phyloP scores from a whole-genome alignment of 225 moss, liverwort and hornwort genomes.

The Marchantia polymorpha region DNA sequence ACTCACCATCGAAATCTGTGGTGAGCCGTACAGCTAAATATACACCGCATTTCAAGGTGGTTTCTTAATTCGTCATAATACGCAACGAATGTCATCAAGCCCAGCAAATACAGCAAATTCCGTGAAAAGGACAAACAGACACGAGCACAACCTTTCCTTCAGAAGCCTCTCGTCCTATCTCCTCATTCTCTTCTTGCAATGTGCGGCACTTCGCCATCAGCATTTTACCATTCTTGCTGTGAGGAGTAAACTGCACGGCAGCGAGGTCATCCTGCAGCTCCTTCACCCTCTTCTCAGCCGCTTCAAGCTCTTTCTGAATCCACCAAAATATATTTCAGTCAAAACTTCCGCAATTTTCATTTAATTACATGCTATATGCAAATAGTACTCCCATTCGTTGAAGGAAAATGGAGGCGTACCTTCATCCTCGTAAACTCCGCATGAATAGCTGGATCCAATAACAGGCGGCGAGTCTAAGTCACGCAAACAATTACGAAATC shows the following conservation, averaged over 20 bases:
- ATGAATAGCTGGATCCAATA: conserved; percentile 93
- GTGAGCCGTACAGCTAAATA: too few relatives aligned
- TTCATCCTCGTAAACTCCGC: conserved; percentile 97
- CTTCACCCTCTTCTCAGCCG: conserved; percentile 86
- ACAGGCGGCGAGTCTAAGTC: conserved; percentile 75
- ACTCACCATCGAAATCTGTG: too few relatives aligned
- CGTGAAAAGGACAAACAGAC: background rate
- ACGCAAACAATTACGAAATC: background rate
- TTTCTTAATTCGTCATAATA: too few relatives aligned
- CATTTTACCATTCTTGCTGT: conserved; percentile 97
- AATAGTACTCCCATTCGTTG: background rate
- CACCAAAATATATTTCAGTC: background rate
- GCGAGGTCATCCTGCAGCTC: conserved; percentile 98
- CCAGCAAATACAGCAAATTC: too few relatives aligned
- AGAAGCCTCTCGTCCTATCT: conserved; percentile 95
- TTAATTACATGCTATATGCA: background rate
- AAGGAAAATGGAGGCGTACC: conserved; percentile 36
- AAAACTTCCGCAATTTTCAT: background rate
- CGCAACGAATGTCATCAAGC: too few relatives aligned
- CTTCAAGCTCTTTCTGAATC: conserved; percentile 90
- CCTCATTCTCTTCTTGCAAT: conserved; percentile 94
- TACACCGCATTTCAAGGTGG: too few relatives aligned
- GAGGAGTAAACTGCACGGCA: conserved; percentile 95
- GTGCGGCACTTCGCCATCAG: conserved; percentile 99
- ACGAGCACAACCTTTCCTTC: conserved; percentile 77